Conservation (phyloP, 129 eudicot genomes). For the Solidago caesia region DNA sequence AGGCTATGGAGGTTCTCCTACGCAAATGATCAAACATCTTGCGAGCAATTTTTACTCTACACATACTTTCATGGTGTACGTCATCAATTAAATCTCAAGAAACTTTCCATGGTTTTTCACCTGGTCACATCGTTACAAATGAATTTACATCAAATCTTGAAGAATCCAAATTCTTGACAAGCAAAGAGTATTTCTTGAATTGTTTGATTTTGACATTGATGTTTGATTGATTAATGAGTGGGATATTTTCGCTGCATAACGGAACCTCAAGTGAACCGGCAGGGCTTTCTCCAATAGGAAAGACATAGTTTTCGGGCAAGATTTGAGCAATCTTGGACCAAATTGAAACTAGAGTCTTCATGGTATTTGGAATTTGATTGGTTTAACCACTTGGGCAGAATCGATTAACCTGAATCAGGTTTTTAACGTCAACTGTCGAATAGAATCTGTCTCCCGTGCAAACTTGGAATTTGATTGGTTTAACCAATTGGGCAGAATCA, state of each 20-base stretch:
- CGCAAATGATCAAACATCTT: no score
- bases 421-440: no score
- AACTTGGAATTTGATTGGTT: no score
- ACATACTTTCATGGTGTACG: conserved; percentile 20
- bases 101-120: conserved; percentile 41
- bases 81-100: conserved; percentile 30
- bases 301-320: conserved; percentile 36
- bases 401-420: no score
- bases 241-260: conserved; percentile 20
- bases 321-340: conserved; percentile 28
- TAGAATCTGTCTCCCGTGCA: no score
- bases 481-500: no score
- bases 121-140: not conserved
- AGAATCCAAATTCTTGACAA: conserved; percentile 40
- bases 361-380: not conserved
- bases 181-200: conserved; percentile 37
- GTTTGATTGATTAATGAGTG: conserved; percentile 28
- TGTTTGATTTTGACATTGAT: conserved; percentile 6
- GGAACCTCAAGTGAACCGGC: conserved; percentile 26
- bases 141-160: conserved; percentile 34
- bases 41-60: no score
- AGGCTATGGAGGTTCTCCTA: no score
- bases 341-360: conserved; percentile 40
- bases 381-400: no score
- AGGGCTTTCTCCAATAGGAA: conserved; percentile 32